These are phyloP conservation scores for Scleroderma citrinum DNA, from an alignment of 768 basidiomycete genomes.

Conservation along the genomic window DNA sequence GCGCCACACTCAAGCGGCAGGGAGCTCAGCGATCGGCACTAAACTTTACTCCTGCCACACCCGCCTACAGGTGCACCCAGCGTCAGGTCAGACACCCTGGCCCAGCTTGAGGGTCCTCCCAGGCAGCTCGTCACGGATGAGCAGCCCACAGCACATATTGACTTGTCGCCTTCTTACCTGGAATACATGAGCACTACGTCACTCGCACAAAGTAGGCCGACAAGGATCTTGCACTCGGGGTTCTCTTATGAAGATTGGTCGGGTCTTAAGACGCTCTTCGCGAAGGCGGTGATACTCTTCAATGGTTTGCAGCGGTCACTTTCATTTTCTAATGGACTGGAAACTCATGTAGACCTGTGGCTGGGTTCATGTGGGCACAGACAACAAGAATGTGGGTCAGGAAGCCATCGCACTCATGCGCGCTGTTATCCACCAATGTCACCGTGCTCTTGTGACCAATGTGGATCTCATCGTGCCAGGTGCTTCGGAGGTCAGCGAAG, in stretches of 20 bases:
- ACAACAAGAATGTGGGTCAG: slow-evolving; percentile 19
- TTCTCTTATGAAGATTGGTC: slow-evolving; percentile 51
- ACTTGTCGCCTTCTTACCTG: neutral
- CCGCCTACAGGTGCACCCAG: neutral
- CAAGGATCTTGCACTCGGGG: slow-evolving; percentile 1
- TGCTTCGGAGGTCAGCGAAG: neutral
- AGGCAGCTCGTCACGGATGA: neutral
- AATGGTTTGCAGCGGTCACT: slow-evolving; percentile 40
- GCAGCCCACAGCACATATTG: neutral
- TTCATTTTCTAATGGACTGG: neutral
- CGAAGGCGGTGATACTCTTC: slow-evolving; percentile 49
- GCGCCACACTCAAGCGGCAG: too few relatives aligned
- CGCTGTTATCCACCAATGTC: slow-evolving; percentile 62
- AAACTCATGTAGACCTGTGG: neutral
- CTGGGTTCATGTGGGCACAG: slow-evolving; percentile 31
- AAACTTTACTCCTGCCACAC: too few relatives aligned
- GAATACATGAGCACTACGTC: slow-evolving; percentile 1
- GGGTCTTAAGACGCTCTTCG: slow-evolving; percentile 58
- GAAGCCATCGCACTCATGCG: slow-evolving; percentile 53
- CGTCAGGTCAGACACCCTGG: neutral
- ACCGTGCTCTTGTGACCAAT: slow-evolving; percentile 43
- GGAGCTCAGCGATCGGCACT: too few relatives aligned
- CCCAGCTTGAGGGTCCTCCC: neutral
- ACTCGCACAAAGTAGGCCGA: neutral
- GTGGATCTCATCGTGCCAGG: slow-evolving; percentile 5